phyloP scores from a whole-genome alignment of 768 basidiomycete species.

The Candolleomyces aberdarensis region DNA sequence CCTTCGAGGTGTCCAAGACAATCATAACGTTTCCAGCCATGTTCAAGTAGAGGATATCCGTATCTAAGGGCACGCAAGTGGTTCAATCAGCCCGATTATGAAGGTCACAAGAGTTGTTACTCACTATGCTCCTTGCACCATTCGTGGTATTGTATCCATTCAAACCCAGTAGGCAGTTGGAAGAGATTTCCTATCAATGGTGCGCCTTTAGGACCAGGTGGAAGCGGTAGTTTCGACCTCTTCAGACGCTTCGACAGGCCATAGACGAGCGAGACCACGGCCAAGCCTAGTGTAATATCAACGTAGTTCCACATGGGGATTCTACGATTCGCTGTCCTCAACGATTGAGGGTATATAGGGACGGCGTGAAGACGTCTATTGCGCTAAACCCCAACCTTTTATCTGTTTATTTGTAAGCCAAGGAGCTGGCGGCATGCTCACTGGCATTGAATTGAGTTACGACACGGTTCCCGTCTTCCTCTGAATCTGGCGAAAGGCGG shows the following conservation, averaged over 20 bases:
- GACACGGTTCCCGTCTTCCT: no score
- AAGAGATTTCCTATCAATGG: constrained; percentile 39
- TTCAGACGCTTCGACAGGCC: neutral
- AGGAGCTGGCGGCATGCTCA: no score
- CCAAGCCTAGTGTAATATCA: neutral
- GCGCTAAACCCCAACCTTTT: no score
- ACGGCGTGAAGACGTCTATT: neutral
- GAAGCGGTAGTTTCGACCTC: constrained; percentile 21
- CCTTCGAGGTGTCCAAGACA: constrained; percentile 30
- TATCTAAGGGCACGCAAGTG: constrained; percentile 11
- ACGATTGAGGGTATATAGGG: neutral
- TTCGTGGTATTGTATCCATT: constrained; percentile 35
- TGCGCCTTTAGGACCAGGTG: constrained; percentile 39
- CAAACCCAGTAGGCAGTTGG: constrained; percentile 34
- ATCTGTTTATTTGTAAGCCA: no score
- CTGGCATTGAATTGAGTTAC: no score
- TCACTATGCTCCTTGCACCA: constrained; percentile 38
- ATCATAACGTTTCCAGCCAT: constrained; percentile 19
- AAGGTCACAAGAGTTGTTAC: neutral
- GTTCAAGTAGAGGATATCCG: constrained; percentile 23
- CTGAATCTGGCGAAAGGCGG: no score
- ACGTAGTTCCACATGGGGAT: neutral
- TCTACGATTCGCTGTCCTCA: no score
- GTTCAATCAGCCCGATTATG: neutral
- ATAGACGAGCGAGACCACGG: neutral